Evolutionary conservation across 345 rosid species (phyloP).

Genomic region (Arabidopsis suecica): DNA sequence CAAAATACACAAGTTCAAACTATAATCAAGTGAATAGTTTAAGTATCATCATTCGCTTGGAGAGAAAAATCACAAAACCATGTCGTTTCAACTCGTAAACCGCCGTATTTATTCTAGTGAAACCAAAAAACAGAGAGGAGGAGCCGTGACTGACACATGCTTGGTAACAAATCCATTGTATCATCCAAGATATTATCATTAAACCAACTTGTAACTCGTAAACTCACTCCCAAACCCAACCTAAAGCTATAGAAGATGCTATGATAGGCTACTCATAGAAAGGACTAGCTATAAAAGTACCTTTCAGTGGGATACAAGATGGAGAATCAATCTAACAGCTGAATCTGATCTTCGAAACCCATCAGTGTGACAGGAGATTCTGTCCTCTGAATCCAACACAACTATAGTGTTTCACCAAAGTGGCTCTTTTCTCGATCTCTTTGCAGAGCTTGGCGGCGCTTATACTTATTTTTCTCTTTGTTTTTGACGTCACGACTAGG

Average conservation of each 20-base stretch:
- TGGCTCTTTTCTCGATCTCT: not conserved
- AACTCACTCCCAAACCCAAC: not conserved
- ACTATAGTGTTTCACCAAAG: conserved; percentile 11
- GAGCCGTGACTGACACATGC: not conserved
- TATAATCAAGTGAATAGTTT: not conserved
- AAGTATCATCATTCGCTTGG: conserved; percentile 19
- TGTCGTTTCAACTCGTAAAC: not conserved
- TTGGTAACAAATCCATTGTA: not conserved
- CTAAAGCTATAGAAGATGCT: conserved; percentile 5
- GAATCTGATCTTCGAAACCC: not conserved
- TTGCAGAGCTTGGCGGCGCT: conserved; percentile 16
- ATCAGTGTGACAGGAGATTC: conserved; percentile 1
- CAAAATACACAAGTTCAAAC: not conserved
- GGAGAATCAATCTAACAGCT: not conserved
- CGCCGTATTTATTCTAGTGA: not conserved
- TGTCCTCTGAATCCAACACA: conserved; percentile 1
- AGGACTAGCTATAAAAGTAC: conserved; percentile 13
- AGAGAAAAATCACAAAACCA: conserved; percentile 26
- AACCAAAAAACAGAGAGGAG: conserved; percentile 19
- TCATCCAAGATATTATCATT: not conserved
- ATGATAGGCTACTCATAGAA: not conserved
- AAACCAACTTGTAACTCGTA: conserved; percentile 11
- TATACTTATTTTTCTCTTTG: not conserved
- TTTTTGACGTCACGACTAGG: conserved; percentile 12
- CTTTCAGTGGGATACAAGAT: conserved; percentile 3